Conservation (phyloP, 78 protist species). For the Chrysochromulina parva region DNA sequence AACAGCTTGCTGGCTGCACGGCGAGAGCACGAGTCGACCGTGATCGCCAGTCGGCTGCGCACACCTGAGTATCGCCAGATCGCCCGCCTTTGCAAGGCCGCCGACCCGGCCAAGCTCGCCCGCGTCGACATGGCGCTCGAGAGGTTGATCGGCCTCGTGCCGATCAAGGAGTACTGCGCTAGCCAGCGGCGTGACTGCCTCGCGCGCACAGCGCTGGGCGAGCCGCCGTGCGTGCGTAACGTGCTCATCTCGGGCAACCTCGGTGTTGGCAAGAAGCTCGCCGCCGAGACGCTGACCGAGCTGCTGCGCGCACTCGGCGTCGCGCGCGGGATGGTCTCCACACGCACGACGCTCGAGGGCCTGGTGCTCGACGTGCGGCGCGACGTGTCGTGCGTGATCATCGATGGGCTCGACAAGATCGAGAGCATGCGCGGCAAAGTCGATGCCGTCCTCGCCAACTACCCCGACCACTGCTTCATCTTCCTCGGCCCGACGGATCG, state of each 20-base stretch:
- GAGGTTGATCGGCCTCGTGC: background rate
- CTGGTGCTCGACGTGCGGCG: conserved; percentile 5
- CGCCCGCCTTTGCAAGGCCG: background rate
- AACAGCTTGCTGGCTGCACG: background rate
- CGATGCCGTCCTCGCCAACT: background rate
- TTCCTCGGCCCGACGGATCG: background rate
- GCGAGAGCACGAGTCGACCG: background rate
- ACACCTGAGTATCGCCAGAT: background rate
- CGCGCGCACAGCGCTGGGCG: conserved; percentile 3
- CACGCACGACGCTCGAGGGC: conserved; percentile 5
- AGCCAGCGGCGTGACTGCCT: background rate
- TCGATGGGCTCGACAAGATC: background rate
- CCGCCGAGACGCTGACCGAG: background rate
- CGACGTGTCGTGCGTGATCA: background rate
- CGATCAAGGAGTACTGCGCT: background rate
- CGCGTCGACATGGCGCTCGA: background rate
- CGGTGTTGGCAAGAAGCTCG: conserved; percentile 10
- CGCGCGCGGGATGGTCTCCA: background rate
- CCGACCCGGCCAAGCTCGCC: background rate
- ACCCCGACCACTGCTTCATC: background rate
- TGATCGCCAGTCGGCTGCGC: background rate
- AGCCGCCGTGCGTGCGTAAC: background rate
- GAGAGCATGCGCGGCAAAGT: background rate
- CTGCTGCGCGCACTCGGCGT: background rate
- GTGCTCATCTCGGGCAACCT: background rate